Evolutionary conservation across 176 grass and related monocot species (phyloP), one percentile per base, ranked within the genome.

Genomic region (Bothriochloa decipiens): DNA sequence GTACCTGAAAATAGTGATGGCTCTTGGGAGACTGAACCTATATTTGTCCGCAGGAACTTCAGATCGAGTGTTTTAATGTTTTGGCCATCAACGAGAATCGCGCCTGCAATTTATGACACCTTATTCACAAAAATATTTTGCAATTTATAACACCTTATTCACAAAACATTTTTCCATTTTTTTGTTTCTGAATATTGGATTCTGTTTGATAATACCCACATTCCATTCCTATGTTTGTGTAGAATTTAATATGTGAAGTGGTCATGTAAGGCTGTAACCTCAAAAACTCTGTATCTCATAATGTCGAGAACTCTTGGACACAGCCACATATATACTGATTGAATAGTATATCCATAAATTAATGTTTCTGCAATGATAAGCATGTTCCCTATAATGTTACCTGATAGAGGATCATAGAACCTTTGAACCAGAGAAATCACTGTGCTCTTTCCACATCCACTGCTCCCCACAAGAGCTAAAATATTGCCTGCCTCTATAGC

Each of bases 361-460:
- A 55, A 67, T 75, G 2, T n/a, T 81, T 86, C 18, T 74, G 45
- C 71, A 14, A 79, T 37, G 63, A 67, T 74, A 55, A 36, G 11
- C 23, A 65, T 65, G 63, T 86, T 5, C 43, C 77, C 36, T 76
- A 82, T 29, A 77, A 18, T n/a, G n/a, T n/a, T 66, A 74, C 92
- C 92, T 62, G 70, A 71, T 15, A 11, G 55, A 27, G 84, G 28
- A 69, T 91, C 86, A 9, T 89, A 94, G 76, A 94, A 94, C 20
- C 92, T 80, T 37, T 94, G 75, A 61, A 91, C 5, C 42, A 94
- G 71, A 29, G 84, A 88, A 46, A 94, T 89, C 26, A 83, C 81
- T 11, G 86, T 94, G 40, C 83, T 89, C 84, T 94, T 94, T 27
- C 92, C 86, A 22, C 79, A 91, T 18, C 86, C 89, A 52, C 86